Evolutionary conservation across 1,284 basidiomycete species (phyloP).

Genomic region (Schizophyllum commune): DNA sequence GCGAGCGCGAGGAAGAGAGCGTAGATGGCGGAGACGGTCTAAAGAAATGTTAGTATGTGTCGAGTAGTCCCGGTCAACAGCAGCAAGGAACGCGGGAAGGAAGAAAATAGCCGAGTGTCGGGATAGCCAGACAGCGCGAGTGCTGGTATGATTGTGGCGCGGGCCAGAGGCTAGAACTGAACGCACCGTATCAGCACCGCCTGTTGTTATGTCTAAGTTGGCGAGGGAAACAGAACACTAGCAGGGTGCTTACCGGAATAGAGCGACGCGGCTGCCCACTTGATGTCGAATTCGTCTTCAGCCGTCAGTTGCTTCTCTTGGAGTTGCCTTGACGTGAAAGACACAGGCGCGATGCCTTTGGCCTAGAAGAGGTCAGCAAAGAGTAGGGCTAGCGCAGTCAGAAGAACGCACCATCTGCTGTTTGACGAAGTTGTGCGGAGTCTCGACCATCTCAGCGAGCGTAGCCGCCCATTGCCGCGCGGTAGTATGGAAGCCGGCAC

Average conservation of each 20-base stretch:
- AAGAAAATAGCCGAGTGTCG: too few species aligned
- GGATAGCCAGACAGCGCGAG: too few species aligned
- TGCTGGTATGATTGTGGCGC: too few species aligned
- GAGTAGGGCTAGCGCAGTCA: slow-evolving; percentile 1
- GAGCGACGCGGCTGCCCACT: slow-evolving; percentile 53
- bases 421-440: slow-evolving; percentile 50
- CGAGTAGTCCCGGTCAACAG: not conserved
- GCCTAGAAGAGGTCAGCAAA: slow-evolving; percentile 25
- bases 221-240: not conserved
- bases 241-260: slow-evolving; percentile 38
- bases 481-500: slow-evolving; percentile 47
- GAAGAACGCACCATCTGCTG: slow-evolving; percentile 43
- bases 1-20: slow-evolving; percentile 49
- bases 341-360: slow-evolving; percentile 41
- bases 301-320: slow-evolving; percentile 35
- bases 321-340: slow-evolving; percentile 44
- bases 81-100: not conserved
- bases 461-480: slow-evolving; percentile 44
- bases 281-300: slow-evolving; percentile 47
- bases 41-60: not conserved
- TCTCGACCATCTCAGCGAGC: slow-evolving; percentile 44
- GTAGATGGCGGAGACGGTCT: slow-evolving; percentile 45
- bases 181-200: slow-evolving; percentile 44
- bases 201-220: slow-evolving; percentile 17
- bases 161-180: too few species aligned